These are phyloP conservation scores for Aspergillus biplanus DNA, from an alignment of 495 filamentous ascomycete genomes.

Conservation along the genomic window DNA sequence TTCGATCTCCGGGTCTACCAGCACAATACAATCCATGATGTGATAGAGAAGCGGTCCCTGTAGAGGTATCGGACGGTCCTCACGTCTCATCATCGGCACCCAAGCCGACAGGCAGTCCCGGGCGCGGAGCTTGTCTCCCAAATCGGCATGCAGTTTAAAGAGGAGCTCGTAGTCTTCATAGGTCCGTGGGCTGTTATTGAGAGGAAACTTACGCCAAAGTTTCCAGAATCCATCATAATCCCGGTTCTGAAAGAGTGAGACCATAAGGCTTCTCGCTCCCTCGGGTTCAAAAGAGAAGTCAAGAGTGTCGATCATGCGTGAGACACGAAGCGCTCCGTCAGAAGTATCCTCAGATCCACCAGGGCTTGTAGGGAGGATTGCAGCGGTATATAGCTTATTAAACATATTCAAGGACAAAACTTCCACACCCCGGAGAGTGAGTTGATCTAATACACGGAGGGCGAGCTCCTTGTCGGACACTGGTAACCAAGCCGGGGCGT, in stretches of 20 bases:
- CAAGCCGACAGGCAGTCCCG: conserved; percentile 53
- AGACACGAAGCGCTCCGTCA: conserved; percentile 7
- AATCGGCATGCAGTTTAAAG: conserved; percentile 54
- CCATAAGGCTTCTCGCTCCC: conserved; percentile 51
- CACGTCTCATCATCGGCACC: conserved; percentile 60
- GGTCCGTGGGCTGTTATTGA: conserved; percentile 52
- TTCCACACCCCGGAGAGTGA: conserved; percentile 47
- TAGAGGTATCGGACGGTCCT: conserved; percentile 55
- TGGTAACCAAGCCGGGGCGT: conserved; percentile 21
- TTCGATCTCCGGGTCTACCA: conserved; percentile 54
- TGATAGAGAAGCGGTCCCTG: conserved; percentile 42
- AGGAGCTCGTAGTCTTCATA: conserved; percentile 58
- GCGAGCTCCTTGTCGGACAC: conserved; percentile 41
- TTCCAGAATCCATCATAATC: conserved; percentile 64
- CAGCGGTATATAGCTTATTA: conserved; percentile 44
- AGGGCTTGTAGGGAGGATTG: conserved; percentile 10
- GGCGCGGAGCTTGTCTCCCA: conserved; percentile 47
- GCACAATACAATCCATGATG: conserved; percentile 53
- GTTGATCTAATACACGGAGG: conserved; percentile 50
- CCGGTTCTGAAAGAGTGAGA: conserved; percentile 38
- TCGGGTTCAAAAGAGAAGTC: conserved; percentile 52
- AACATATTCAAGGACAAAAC: conserved; percentile 49
- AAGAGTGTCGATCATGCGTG: conserved; percentile 37
- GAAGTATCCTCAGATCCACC: conserved; percentile 18
- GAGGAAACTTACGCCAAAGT: conserved; percentile 60